Evolutionary conservation across 2,329 filamentous ascomycete genomes (phyloP).

Genomic region (Pseudogymnoascus verrucosus): DNA sequence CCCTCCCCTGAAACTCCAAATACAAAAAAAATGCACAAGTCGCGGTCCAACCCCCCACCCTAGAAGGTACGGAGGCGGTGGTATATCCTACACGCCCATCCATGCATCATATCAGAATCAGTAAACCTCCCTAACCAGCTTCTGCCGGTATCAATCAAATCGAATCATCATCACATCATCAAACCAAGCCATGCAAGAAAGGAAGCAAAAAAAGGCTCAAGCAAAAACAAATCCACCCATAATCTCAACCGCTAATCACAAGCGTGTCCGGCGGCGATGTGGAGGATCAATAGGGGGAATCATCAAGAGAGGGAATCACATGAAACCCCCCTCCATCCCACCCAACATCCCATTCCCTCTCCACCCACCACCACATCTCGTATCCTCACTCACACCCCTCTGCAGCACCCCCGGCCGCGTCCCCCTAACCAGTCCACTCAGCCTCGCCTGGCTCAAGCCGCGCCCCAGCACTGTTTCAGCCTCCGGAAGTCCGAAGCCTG

Average conservation of each 20-base stretch:
- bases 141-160: not conserved
- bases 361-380: not conserved
- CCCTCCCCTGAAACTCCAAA: not conserved
- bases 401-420: not conserved
- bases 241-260: not conserved
- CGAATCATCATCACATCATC: conserved; percentile 3
- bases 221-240: not conserved
- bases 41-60: not conserved
- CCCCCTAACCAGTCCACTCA: not conserved
- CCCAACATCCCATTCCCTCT: not conserved
- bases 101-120: conserved; percentile 6
- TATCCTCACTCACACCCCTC: not conserved
- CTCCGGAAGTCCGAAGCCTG: not conserved
- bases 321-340: not conserved
- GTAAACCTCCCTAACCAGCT: not conserved
- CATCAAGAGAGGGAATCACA: not conserved
- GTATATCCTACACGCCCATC: conserved; percentile 8
- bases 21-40: not conserved
- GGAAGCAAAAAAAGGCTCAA: not conserved
- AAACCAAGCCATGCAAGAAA: not conserved
- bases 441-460: not conserved
- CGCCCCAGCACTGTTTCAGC: not conserved
- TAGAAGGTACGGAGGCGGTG: not conserved
- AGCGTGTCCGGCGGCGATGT: not conserved
- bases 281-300: not conserved